Evolutionary conservation across 805 yeast species (phyloP).

Genomic region (Starmerella stigmatis): DNA sequence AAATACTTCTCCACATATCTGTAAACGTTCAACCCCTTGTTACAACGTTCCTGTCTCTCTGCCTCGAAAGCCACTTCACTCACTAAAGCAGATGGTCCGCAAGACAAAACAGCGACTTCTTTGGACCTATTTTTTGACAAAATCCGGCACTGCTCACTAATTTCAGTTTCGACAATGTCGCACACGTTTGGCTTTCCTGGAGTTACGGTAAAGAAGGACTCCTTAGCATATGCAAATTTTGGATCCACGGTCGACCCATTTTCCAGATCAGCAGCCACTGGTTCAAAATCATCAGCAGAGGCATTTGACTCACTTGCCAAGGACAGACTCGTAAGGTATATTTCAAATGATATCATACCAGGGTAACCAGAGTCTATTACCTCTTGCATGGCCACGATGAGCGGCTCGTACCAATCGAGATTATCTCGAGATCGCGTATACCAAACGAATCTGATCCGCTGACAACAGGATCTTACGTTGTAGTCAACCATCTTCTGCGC

Average conservation of each 20-base stretch:
- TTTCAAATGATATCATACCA: not conserved
- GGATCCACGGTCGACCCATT: not conserved
- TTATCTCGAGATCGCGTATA: slow-evolving; percentile 1
- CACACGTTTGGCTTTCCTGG: not conserved
- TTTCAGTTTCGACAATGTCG: not conserved
- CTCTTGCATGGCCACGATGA: not conserved
- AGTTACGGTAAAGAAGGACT: not conserved
- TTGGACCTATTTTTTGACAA: not conserved
- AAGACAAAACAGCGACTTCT: not conserved
- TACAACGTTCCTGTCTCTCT: slow-evolving; percentile 3
- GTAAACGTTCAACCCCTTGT: not conserved
- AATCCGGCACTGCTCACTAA: not conserved
- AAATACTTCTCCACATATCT: slow-evolving; percentile 3
- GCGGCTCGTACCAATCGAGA: not conserved
- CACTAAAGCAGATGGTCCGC: not conserved
- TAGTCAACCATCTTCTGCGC: not conserved
- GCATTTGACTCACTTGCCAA: not conserved
- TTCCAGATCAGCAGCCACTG: not conserved
- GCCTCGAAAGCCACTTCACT: slow-evolving; percentile 1
- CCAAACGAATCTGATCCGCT: not conserved
- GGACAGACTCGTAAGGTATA: not conserved
- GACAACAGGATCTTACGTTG: not conserved
- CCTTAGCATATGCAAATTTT: too few species aligned
- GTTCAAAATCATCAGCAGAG: not conserved
- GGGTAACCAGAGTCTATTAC: not conserved